Percentiles rank a stretch among this genome's conserved stretches.
Conservation (phyloP, 139 green algal species). For the Marvania coccoides region DNA sequence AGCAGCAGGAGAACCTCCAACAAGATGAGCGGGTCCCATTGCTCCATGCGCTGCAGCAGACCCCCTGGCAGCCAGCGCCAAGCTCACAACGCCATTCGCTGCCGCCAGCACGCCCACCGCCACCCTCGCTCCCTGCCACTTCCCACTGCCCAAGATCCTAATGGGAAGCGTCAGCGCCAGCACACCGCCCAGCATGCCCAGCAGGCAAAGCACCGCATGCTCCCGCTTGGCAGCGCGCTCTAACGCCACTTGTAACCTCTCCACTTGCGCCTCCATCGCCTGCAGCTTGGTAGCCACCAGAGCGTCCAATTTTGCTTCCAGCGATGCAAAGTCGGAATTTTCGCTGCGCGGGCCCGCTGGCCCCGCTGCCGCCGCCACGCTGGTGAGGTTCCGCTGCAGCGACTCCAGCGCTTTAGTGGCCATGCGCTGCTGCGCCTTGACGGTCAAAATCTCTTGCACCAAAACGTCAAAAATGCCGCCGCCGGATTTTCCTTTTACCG, state of each 20-base stretch:
- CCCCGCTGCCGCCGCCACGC: neutral
- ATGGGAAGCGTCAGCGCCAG: neutral
- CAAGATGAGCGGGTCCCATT: no score
- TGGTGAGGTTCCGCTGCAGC: slow-evolving; percentile 14
- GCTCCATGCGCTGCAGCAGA: no score
- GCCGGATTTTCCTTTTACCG: slow-evolving; percentile 13
- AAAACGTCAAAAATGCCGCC: slow-evolving; percentile 45
- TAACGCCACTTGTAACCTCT: neutral
- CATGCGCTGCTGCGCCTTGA: slow-evolving; percentile 40
- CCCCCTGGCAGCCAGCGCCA: no score
- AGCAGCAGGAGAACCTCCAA: no score
- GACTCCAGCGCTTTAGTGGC: slow-evolving; percentile 6
- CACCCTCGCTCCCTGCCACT: neutral
- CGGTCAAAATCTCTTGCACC: slow-evolving; percentile 26
- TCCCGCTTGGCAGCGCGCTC: slow-evolving; percentile 8
- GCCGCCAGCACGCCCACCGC: slow-evolving; percentile 10
- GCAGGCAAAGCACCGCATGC: slow-evolving; percentile 17
- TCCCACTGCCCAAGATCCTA: neutral
- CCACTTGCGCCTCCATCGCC: neutral
- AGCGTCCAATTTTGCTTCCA: slow-evolving; percentile 1
- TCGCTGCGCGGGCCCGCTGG: neutral
- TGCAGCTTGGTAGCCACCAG: slow-evolving; percentile 6
- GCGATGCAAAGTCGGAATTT: neutral
- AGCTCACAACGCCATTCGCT: slow-evolving; percentile 15
- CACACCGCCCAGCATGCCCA: slow-evolving; percentile 12